These are phyloP conservation scores for Nidula niveotomentosa DNA, from an alignment of 1,284 basidiomycete genomes.

Conservation along the genomic window DNA sequence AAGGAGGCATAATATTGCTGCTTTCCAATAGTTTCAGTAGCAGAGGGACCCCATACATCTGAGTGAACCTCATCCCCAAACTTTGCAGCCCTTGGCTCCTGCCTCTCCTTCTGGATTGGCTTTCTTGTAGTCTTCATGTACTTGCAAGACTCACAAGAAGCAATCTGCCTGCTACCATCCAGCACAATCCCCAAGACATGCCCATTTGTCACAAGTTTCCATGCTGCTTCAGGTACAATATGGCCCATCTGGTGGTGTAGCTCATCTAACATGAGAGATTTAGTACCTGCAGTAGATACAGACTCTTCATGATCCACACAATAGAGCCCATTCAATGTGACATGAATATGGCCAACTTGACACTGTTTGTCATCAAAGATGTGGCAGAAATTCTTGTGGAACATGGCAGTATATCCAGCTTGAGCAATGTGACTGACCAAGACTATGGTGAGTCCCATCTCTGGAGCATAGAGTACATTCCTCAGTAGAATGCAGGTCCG, in stretches of 20 bases:
- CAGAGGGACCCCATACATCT: conserved; percentile 38
- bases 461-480: conserved; percentile 24
- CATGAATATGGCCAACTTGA: conserved; percentile 10
- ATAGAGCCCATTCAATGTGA: conserved; percentile 11
- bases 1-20: conserved; percentile 18
- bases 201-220: conserved; percentile 20
- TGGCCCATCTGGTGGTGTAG: conserved; percentile 27
- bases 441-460: conserved; percentile 19
- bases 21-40: conserved; percentile 17
- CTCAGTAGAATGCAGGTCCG: conserved; percentile 15
- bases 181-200: conserved; percentile 22
- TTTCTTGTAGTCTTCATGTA: conserved; percentile 21
- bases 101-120: conserved; percentile 16
- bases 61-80: conserved; percentile 29
- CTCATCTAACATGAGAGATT: conserved; percentile 11
- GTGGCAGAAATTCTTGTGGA: conserved; percentile 7
- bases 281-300: conserved; percentile 4
- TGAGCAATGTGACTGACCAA: conserved; percentile 18
- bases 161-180: not conserved
- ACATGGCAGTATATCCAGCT: conserved; percentile 11
- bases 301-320: conserved; percentile 5
- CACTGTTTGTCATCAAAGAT: conserved; percentile 10
- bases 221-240: conserved; percentile 17
- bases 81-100: conserved; percentile 9
- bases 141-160: conserved; percentile 23